Percentiles rank a stretch among this genome's conserved stretches.
These are phyloP conservation scores for Petunia hybrid DNA, from an alignment of 305 asterid species.

Conservation along the genomic window DNA sequence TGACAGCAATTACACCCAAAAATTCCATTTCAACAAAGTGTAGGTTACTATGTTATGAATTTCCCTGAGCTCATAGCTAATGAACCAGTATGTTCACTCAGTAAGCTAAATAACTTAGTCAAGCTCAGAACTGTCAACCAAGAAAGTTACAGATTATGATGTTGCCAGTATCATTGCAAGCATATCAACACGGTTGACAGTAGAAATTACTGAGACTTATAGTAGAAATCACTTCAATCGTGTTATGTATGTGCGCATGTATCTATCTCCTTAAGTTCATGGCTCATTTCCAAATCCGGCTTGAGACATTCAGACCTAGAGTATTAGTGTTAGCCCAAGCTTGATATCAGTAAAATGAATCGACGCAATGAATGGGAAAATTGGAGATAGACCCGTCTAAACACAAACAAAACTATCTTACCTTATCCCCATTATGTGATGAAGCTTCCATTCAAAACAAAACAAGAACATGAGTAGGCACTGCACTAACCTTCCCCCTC, in stretches of 20 bases:
- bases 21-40: background rate
- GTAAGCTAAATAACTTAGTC: background rate
- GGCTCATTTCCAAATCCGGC: background rate
- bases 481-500: too few species aligned
- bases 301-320: background rate
- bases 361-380: too few species aligned
- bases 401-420: background rate
- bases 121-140: background rate
- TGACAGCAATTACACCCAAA: background rate
- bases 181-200: conserved; percentile 3
- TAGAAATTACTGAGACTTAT: background rate
- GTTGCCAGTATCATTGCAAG: background rate
- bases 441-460: background rate
- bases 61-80: background rate
- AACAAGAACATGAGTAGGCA: background rate
- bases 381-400: background rate
- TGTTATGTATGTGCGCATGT: background rate
- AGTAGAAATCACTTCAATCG: background rate
- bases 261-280: background rate
- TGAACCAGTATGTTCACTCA: conserved; percentile 4
- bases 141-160: background rate
- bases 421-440: background rate
- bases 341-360: too few species aligned
- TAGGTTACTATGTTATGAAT: background rate
- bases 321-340: background rate